These are phyloP conservation scores for Eucalyptus sideroxylon DNA, from an alignment of 345 rosid genomes.

Conservation along the genomic window DNA sequence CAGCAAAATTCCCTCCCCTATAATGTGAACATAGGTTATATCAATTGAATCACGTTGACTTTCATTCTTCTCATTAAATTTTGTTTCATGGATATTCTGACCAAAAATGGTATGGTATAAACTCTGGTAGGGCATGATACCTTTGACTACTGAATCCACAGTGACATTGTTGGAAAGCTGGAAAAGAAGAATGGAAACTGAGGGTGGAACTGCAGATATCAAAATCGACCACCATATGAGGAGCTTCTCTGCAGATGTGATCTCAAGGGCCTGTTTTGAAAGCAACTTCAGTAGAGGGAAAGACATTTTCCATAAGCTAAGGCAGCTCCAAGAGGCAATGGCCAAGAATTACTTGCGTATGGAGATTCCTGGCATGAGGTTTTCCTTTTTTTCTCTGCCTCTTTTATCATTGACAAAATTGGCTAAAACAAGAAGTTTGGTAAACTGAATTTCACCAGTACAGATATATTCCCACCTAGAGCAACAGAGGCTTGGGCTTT, in stretches of 20 bases:
- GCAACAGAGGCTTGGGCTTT: slow-evolving; percentile 22
- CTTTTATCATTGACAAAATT: background rate
- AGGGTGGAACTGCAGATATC: slow-evolving; percentile 2
- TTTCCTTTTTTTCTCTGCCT: background rate
- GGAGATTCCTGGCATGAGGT: slow-evolving; percentile 8
- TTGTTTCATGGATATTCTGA: background rate
- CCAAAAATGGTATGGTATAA: background rate
- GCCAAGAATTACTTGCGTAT: background rate
- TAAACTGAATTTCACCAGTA: background rate
- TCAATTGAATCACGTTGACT: background rate
- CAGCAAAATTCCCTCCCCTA: background rate
- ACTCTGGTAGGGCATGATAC: slow-evolving; percentile 18
- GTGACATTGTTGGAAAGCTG: slow-evolving; percentile 6
- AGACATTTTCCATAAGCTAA: slow-evolving; percentile 20
- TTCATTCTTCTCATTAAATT: background rate
- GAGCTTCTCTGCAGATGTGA: slow-evolving; percentile 29
- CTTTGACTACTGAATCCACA: slow-evolving; percentile 16
- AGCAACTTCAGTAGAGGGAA: slow-evolving; percentile 26
- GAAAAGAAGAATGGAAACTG: slow-evolving; percentile 4
- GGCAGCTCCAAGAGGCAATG: slow-evolving; percentile 18
- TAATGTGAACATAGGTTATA: background rate
- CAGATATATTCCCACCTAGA: slow-evolving; percentile 12
- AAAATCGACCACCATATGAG: slow-evolving; percentile 6
- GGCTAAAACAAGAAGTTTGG: background rate
- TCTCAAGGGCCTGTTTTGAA: slow-evolving; percentile 32